Evolutionary conservation across 768 basidiomycete species (phyloP).

Genomic region (Gelatoporia subvermispora): DNA sequence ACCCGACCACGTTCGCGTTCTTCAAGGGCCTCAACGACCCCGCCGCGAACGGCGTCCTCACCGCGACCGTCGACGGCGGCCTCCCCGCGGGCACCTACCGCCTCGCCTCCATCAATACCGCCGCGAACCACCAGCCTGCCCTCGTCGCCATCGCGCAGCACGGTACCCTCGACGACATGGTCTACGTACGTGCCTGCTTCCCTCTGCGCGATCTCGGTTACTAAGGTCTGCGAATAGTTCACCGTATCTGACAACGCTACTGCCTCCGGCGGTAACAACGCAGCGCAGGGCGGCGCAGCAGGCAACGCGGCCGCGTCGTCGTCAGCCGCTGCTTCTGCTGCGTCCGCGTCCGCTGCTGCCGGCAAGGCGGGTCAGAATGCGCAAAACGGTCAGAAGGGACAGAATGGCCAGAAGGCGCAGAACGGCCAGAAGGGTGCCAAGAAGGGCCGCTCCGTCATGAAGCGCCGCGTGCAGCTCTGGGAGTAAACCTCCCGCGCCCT

Average conservation of each 20-base stretch:
- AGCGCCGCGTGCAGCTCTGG: conserved; percentile 2
- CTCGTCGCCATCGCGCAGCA: conserved; percentile 40
- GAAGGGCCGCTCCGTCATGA: neutral
- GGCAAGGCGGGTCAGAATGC: neutral
- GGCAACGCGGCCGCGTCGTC: conserved; percentile 2
- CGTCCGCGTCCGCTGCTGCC: neutral
- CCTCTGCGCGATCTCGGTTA: neutral
- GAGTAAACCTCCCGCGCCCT: neutral
- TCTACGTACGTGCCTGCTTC: conserved; percentile 27
- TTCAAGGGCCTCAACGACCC: conserved; percentile 54
- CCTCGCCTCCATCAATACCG: conserved; percentile 38
- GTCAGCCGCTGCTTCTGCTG: neutral
- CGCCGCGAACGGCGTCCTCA: conserved; percentile 39
- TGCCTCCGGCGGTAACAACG: conserved; percentile 9
- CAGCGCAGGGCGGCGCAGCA: conserved; percentile 3
- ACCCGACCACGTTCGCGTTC: conserved; percentile 54
- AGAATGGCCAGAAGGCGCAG: neutral
- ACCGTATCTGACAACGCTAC: conserved; percentile 15
- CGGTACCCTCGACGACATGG: conserved; percentile 35
- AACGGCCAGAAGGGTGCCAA: neutral
- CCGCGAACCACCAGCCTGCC: conserved; percentile 40
- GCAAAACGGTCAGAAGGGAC: no score
- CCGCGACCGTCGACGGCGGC: conserved; percentile 36
- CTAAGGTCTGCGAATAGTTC: conserved; percentile 3
- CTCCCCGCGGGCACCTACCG: conserved; percentile 41